Evolutionary conservation across 257 asterid genomes (phyloP).

Genomic region (Echites panduratus): DNA sequence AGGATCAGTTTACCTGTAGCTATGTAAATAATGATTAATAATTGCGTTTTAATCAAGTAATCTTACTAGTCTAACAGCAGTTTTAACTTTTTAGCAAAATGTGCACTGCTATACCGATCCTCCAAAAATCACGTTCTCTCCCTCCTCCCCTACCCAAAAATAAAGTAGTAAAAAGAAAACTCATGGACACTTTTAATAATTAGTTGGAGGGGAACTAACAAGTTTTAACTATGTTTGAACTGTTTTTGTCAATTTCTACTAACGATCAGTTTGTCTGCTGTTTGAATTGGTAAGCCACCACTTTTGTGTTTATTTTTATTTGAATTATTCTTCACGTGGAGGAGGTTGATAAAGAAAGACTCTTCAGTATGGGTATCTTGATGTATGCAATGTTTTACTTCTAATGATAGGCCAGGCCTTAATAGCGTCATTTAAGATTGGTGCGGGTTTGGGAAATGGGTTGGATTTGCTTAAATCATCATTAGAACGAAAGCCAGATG

Average conservation of each 20-base stretch:
- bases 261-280: not conserved
- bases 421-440: too few relatives aligned
- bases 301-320: too few relatives aligned
- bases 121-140: not conserved
- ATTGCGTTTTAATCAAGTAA: not conserved
- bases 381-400: too few relatives aligned
- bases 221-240: not conserved
- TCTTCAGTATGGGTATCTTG: too few relatives aligned
- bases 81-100: not conserved
- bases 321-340: too few relatives aligned
- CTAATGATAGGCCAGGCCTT: too few relatives aligned
- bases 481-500: too few relatives aligned
- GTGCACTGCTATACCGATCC: not conserved
- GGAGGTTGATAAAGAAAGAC: too few relatives aligned
- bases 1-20: slow-evolving; percentile 44
- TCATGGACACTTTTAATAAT: not conserved
- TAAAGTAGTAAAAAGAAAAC: too few relatives aligned
- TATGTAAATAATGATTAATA: slow-evolving; percentile 20
- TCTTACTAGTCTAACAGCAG: not conserved
- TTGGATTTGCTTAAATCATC: too few relatives aligned
- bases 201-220: not conserved
- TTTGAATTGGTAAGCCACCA: not conserved
- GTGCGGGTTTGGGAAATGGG: too few relatives aligned
- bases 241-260: not conserved
- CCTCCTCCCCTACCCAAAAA: not conserved